phyloP scores from a whole-genome alignment of 2,329 filamentous ascomycete genomes.

The Cladosporium velox region DNA sequence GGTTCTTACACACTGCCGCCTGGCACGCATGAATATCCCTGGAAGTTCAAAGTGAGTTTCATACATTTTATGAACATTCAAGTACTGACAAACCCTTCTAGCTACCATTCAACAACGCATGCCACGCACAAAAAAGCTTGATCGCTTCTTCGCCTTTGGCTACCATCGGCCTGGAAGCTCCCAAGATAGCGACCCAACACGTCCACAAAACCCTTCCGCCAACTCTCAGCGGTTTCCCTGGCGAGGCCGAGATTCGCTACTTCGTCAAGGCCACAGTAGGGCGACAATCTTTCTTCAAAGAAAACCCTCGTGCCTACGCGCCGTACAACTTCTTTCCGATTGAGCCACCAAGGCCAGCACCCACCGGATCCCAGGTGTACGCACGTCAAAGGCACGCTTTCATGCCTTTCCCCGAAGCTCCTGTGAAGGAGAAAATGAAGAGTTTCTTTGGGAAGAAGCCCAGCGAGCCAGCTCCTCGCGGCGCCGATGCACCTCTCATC shows the following conservation, averaged over 20 bases:
- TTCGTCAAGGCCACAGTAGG: constrained; percentile 95
- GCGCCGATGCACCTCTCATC: constrained; percentile 56
- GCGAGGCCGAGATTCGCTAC: constrained; percentile 87
- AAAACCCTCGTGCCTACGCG: constrained; percentile 69
- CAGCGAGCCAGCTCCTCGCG: constrained; percentile 28
- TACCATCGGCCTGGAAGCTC: constrained; percentile 49
- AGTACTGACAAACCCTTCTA: not conserved
- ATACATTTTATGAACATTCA: not conserved
- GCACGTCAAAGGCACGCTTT: constrained; percentile 72
- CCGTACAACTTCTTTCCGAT: constrained; percentile 89
- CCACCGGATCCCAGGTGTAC: constrained; percentile 75
- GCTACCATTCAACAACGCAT: constrained; percentile 69
- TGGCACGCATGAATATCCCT: constrained; percentile 74
- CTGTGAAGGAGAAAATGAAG: constrained; percentile 53
- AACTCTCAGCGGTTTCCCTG: constrained; percentile 81
- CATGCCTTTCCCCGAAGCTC: constrained; percentile 25
- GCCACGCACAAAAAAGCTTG: constrained; percentile 42
- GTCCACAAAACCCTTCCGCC: constrained; percentile 86
- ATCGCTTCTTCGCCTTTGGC: constrained; percentile 36
- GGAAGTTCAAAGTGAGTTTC: constrained; percentile 67
- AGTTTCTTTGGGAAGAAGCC: constrained; percentile 59
- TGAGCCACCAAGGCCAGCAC: constrained; percentile 74
- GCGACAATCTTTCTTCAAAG: constrained; percentile 83
- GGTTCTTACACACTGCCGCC: constrained; percentile 62
- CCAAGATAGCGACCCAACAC: constrained; percentile 59